Base-by-base conservation (phyloP, 2,329 filamentous ascomycete species). In the Exophiala sp. region DNA sequence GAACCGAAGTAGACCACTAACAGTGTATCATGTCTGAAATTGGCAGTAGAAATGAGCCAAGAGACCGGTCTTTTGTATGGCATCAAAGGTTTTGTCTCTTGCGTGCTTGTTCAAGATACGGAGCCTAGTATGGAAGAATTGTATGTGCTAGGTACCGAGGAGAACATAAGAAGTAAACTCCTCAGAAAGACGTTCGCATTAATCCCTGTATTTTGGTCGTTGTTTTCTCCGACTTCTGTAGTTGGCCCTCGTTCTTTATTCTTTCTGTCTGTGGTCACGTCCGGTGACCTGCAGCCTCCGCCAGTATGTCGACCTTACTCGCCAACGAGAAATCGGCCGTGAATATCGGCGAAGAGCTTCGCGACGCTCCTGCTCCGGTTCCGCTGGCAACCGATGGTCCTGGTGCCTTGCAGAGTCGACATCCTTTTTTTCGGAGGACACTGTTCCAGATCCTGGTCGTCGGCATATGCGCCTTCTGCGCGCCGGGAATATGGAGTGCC, bases 401-500 rank as follows among this genome's bases (percentile, higher is more conserved):
- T 18, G 16, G 23, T 27, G 14, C 27, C 11, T 22, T 19, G 11
- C 38, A 18, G 8, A 34, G 38, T 42, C 40, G 51, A 18, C 10
- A 30, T 13, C 21, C 35, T 1, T 55, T 57, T 37, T 57, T 45
- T 56, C 68, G 73, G 13, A 71, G 70, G 37, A 72, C 72, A 2
- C 60, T 74, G 1, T 74, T 71, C 61, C 72, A 74, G 50, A 71
- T 72, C 43, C 68, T 74, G 32, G 49, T 74, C 14, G 68, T 73
- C 3, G 72, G 72, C 16, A 53, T 69, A 40, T 69, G 69, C 18
- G 67, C 66, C 1, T 74, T 74, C 59, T 73, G 69, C 1, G 70
- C 73, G 37, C 71, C 71, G 0, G 72, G 71, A 3, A 73, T 74
- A 21, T 75, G 71, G 71, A 73, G 70, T 49, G 72, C 72, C 3